Percentiles rank a stretch among this genome's conserved stretches.
These are phyloP conservation scores for Bruguiera parviflora DNA, from an alignment of 345 rosid species.

Conservation along the genomic window DNA sequence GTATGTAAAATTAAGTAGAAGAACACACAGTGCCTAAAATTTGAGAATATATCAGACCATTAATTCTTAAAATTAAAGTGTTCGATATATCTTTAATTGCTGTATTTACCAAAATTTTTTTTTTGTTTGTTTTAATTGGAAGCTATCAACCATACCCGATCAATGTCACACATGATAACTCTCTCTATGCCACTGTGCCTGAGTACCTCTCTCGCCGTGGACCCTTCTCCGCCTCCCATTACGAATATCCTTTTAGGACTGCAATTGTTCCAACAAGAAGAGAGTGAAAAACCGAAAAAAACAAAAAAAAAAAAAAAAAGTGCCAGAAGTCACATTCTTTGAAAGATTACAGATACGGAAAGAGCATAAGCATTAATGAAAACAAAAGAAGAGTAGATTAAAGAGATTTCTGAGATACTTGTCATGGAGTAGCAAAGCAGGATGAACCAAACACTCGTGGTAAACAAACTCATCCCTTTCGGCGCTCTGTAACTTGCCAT, in stretches of 20 bases:
- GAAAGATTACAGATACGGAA: neutral
- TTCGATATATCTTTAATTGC: too few relatives aligned
- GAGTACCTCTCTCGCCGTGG: constrained; percentile 17
- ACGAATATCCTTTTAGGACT: constrained; percentile 19
- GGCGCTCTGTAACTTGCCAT: constrained; percentile 29
- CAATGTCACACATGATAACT: constrained; percentile 19
- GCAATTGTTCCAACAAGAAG: neutral
- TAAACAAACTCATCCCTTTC: constrained; percentile 27
- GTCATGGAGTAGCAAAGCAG: constrained; percentile 17
- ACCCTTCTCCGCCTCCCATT: constrained; percentile 28
- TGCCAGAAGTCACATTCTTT: neutral
- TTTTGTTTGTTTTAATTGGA: too few relatives aligned
- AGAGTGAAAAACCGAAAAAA: neutral
- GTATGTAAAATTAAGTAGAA: too few relatives aligned
- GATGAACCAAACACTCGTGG: constrained; percentile 32
- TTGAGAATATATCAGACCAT: too few relatives aligned
- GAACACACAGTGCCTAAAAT: too few relatives aligned
- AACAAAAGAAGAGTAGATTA: neutral
- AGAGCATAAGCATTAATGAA: neutral
- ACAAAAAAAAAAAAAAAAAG: neutral
- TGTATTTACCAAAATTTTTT: too few relatives aligned
- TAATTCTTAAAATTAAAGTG: too few relatives aligned
- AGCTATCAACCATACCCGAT: neutral
- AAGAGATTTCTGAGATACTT: constrained; percentile 5
- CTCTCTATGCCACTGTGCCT: constrained; percentile 6